Evolutionary conservation across 805 yeast genomes (phyloP), one percentile per base, ranked within the genome.

Genomic region (Tetrapisispora iriomotensis): DNA sequence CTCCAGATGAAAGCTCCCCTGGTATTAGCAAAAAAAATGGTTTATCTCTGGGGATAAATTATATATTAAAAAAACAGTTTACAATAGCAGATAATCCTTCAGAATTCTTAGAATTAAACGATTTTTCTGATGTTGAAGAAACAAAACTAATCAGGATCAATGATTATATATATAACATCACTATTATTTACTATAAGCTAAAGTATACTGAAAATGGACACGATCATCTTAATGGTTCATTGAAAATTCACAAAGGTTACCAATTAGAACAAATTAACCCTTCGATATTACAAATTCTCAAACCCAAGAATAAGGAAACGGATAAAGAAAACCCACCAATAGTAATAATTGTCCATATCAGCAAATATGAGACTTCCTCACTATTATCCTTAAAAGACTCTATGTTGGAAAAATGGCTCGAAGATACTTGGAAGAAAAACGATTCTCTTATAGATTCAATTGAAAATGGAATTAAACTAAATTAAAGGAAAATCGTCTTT

Each of bases 341-440:
- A 9, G 49, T 58, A 0, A 60, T 76, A 2, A 60, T 66, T 37
- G 60, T 80, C 1, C 68, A 75, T 49, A 64, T 78, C 24, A 36
- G 41, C 18, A 71, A 65, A 41, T 66, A 68, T 14, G 13, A 34
- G 19, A 48, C 72, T 15, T 51, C 74, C 14, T 49, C 64, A 12
- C 61, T 76, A 38, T 57, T 82, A 9, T 78, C 82, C 0, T 37
- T 53, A 8, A 80, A 72, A 45, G 64, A 77, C 21, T 61, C 67
- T 34, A 74, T 72, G 45, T 46, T 81, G 28, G 87, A 83, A 46
- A 75, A 73, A 55, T 87, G 92, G 83, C 59, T 87, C 7, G 96
- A 87, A 54, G 64, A 64, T 29, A 62, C 66, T 25, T 87, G 96
- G 95, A 58, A 61, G 8, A 74, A 71, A 28, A 85, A 84, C 53